Conservation (phyloP, 2,329 filamentous ascomycete genomes). For the Sclerotinia spermophila region DNA sequence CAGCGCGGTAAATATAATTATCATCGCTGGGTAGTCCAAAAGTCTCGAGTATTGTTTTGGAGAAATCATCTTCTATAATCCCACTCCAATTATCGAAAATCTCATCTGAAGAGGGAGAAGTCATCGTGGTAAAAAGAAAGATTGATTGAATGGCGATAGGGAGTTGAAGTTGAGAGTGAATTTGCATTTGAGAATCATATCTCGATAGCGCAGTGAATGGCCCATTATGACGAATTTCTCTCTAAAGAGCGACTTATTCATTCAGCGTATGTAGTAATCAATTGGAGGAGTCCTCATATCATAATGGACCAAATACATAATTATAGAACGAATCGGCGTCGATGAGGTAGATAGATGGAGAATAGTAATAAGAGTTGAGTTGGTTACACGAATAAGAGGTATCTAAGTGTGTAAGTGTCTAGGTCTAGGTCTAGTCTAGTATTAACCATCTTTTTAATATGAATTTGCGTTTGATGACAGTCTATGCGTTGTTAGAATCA, state of each 20-base stretch:
- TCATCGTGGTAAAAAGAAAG: not conserved
- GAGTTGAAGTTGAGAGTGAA: not conserved
- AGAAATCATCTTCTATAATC: slow-evolving; percentile 26
- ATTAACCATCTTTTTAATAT: not conserved
- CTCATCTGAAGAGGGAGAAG: slow-evolving; percentile 22
- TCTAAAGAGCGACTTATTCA: not conserved
- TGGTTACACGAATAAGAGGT: not conserved
- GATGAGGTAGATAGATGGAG: not conserved
- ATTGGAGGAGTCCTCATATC: too few relatives aligned
- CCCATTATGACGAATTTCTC: not conserved
- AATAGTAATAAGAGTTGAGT: not conserved
- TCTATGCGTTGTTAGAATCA: not conserved
- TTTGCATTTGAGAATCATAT: not conserved
- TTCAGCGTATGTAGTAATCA: not conserved
- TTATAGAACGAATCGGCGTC: not conserved
- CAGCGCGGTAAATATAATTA: slow-evolving; percentile 30
- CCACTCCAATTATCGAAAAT: slow-evolving; percentile 30
- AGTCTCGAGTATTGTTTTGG: slow-evolving; percentile 24
- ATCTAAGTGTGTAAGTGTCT: not conserved
- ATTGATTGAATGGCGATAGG: not conserved
- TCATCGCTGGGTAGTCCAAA: slow-evolving; percentile 28
- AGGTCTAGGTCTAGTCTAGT: not conserved
- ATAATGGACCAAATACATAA: not conserved
- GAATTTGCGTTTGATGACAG: not conserved
- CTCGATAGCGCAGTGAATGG: not conserved